phyloP scores from a whole-genome alignment of 169 alveolate species.

The Plasmodium blacklocki region DNA sequence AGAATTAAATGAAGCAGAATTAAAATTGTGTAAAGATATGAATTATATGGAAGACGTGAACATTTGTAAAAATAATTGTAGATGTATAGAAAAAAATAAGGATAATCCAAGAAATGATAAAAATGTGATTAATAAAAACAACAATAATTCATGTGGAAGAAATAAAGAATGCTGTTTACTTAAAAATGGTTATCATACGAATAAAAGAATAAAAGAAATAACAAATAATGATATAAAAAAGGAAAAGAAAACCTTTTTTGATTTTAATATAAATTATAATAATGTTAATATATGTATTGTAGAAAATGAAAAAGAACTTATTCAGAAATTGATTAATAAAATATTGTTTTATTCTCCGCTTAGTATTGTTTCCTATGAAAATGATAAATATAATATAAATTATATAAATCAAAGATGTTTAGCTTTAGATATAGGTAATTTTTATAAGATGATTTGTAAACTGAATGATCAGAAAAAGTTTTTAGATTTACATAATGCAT shows the following conservation, averaged over 20 bases:
- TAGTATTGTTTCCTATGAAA: constrained; percentile 63
- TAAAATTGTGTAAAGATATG: background rate
- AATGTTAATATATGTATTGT: constrained; percentile 34
- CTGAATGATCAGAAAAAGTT: constrained; percentile 31
- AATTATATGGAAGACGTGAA: background rate
- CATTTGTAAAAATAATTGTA: background rate
- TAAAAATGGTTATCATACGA: too few species aligned
- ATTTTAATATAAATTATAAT: constrained; percentile 13
- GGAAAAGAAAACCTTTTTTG: background rate
- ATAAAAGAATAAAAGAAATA: background rate
- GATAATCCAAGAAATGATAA: background rate
- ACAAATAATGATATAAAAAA: background rate
- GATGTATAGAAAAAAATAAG: background rate
- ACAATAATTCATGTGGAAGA: background rate
- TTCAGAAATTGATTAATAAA: constrained; percentile 28
- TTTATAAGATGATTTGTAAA: constrained; percentile 42
- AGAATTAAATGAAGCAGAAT: background rate
- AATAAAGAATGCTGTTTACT: background rate
- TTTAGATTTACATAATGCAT: constrained; percentile 32
- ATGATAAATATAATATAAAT: constrained; percentile 54
- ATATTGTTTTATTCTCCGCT: constrained; percentile 45
- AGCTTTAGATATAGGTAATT: constrained; percentile 44
- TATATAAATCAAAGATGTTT: constrained; percentile 62
- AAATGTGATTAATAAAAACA: background rate
- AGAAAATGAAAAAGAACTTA: constrained; percentile 55